Base-by-base conservation (phyloP, 2,329 filamentous ascomycete species). In the Monosporascus sp. region DNA sequence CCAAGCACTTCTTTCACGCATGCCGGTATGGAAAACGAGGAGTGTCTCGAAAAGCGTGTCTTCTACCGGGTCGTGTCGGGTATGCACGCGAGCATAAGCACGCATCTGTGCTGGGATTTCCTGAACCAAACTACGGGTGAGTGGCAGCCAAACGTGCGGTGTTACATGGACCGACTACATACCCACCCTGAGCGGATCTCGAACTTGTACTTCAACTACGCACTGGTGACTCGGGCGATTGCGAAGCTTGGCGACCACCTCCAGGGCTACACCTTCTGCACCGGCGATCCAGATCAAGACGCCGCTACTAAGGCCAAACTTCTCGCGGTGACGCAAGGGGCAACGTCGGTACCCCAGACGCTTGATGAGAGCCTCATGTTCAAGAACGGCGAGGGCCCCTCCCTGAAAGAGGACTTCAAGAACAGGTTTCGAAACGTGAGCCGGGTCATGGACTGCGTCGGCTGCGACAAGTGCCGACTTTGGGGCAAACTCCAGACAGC, bases 131-230 rank as follows among this genome's bases (percentile, higher is more conserved):
- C 88, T 2, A 97, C 93, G 0, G 94, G 94, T 54, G 76, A 91
- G 71, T 99, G 94, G 94, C 84, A 87, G 49, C 92, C 91, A 24
- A 99, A 99, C 65, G 71, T 96, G 51, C 78, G 85, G 58, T 99
- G 94, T 78, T 99, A 96, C 79, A 85, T 89, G 67, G 76, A 85
- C 36, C 85, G 94, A n/a, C 81, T 99, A 17, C 90, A 96, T 71
- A 78, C 80, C 22, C 84, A 89, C 68, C 91, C 93, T 0, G 94
- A 99, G 62, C 88, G 93, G 56, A 89, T 99, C 66, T 94, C 92
- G 61, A 99, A 99, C 71, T 80, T 99, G 49, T 99, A 99, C 77
- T 99, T 99, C 78, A 97, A 99, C 81, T 99, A 96, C 67, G 94
- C 94, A 1, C 81, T 99, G n/a, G 80, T 99, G 41, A 88, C 93